A percentile compares a stretch with the other conserved stretches of the same genome.
Evolutionary conservation across 2,329 filamentous ascomycete genomes (phyloP).

Genomic region (Diaporthe humulicola): DNA sequence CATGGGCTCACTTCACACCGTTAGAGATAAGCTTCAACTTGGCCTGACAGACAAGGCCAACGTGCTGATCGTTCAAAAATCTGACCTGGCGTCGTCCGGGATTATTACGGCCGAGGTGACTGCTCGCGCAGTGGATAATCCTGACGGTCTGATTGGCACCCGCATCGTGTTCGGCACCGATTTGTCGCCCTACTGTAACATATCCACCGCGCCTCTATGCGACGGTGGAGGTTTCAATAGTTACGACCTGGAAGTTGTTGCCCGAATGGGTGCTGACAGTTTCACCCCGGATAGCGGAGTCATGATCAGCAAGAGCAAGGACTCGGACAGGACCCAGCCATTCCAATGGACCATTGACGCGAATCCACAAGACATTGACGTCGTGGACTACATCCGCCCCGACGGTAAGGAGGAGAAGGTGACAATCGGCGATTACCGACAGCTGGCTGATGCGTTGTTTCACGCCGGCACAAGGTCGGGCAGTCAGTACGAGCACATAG

Average conservation of each 20-base stretch:
- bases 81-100: slow-evolving; percentile 57
- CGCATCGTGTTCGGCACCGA: slow-evolving; percentile 61
- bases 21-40: slow-evolving; percentile 67
- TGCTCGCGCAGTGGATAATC: slow-evolving; percentile 58
- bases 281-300: slow-evolving; percentile 66
- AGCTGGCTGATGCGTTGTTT: slow-evolving; percentile 66
- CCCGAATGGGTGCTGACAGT: slow-evolving; percentile 66
- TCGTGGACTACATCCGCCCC: slow-evolving; percentile 63
- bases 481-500: slow-evolving; percentile 62
- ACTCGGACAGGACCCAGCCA: slow-evolving; percentile 54
- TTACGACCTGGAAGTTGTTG: slow-evolving; percentile 66
- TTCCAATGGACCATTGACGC: slow-evolving; percentile 70
- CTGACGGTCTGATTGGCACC: slow-evolving; percentile 58
- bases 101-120: slow-evolving; percentile 60
- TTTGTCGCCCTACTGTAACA: slow-evolving; percentile 58
- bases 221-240: slow-evolving; percentile 64
- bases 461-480: slow-evolving; percentile 66
- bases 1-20: slow-evolving; percentile 65
- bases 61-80: slow-evolving; percentile 59
- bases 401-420: slow-evolving; percentile 61
- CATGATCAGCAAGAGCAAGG: slow-evolving; percentile 67
- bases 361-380: slow-evolving; percentile 64
- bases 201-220: slow-evolving; percentile 58
- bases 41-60: slow-evolving; percentile 58
- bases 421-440: slow-evolving; percentile 66